Base-by-base conservation (phyloP, 2,329 filamentous ascomycete species). In the Exophiala sideris region DNA sequence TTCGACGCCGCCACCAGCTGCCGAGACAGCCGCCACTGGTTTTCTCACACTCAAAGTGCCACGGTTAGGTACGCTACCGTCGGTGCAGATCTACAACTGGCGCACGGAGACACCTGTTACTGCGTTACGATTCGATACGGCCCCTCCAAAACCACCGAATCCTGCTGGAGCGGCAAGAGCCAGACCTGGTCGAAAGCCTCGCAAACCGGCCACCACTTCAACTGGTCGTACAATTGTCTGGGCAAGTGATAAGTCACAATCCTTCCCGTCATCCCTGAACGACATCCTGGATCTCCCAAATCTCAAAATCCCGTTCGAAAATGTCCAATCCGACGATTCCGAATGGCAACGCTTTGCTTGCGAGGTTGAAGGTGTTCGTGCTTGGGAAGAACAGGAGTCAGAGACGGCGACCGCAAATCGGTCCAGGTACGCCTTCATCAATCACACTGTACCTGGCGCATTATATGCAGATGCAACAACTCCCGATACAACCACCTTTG, bases 281-380 rank as follows among this genome's bases (percentile, higher is more conserved):
- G 54, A 60, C 29, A 50, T 60, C 11, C 50, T 60, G 2, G 33
- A 48, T 16, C 16, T 52, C 8, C 46, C 51, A 16, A 35, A 50
- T 45, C 48, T 57, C 16, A 45, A 48, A 21, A 14, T 55, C 14
- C 20, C 44, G 9, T 48, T 36, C 33, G 42, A 44, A 29, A 32
- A 51, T 16, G 36, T 52, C 24, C 47, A 52, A 33, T 52, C 51
- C 32, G 52, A 47, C 10, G 54, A 53, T 39, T 7, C 16, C n/a
- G 18, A 57, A 12, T 57, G 54, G 57, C 54, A 56, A 40, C 54
- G 54, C 32, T 60, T 60, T 50, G 57, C 53, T 12, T 47, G 48
- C 16, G 16, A 83, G 35, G 58, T 83, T 75, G 45, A 84, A 64
- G 36, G 65, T 66, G 68, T 83, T 79, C 18, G 57, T 58, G 29